Conservation (phyloP, 257 asterid genomes). For the Solanum chaucha region DNA sequence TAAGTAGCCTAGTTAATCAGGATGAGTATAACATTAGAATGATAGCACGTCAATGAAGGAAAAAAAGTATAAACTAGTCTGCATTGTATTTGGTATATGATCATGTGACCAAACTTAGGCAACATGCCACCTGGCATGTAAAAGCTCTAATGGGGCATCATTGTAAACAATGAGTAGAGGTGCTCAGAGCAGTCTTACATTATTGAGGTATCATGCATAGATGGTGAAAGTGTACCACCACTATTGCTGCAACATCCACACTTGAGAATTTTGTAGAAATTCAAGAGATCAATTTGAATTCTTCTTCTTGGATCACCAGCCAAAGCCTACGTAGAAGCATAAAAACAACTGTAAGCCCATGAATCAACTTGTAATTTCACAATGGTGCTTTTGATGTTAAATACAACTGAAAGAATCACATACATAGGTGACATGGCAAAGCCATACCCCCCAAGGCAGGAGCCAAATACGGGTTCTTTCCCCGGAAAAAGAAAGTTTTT, state of each 20-base stretch:
- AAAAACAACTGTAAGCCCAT: slow-evolving; percentile 2
- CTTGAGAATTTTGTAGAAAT: slow-evolving; percentile 52
- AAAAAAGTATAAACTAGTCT: neutral
- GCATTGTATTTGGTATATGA: neutral
- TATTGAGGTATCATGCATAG: slow-evolving; percentile 74
- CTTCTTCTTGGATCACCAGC: slow-evolving; percentile 94
- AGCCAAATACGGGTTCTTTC: neutral
- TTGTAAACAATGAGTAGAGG: neutral
- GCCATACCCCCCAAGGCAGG: neutral
- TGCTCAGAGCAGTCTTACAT: slow-evolving; percentile 35
- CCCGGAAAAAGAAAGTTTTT: neutral
- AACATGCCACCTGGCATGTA: neutral
- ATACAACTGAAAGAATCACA: neutral
- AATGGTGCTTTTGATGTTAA: neutral
- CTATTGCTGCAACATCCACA: slow-evolving; percentile 72
- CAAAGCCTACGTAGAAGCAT: slow-evolving; percentile 41
- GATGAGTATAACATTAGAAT: neutral
- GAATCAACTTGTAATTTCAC: neutral
- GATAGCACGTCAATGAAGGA: neutral
- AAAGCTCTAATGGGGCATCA: neutral
- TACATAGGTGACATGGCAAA: neutral
- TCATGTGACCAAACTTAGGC: neutral
- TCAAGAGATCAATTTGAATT: slow-evolving; percentile 79
- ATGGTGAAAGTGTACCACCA: slow-evolving; percentile 34
- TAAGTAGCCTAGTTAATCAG: neutral